Evolutionary conservation across 768 basidiomycete genomes (phyloP).

Genomic region (Hydnomerulius pinastri): DNA sequence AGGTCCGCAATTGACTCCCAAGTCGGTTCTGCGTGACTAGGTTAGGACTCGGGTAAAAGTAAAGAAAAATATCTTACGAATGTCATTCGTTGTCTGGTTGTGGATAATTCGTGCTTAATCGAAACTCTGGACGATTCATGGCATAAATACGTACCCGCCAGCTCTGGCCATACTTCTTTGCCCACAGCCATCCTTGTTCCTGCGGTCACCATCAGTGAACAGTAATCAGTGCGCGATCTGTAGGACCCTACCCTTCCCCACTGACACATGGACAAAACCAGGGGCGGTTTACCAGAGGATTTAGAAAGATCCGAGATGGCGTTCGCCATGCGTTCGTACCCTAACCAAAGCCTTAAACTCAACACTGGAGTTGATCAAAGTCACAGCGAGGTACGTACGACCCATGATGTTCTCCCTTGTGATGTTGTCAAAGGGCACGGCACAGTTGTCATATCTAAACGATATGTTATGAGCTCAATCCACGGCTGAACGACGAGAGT

Average conservation of each 20-base stretch:
- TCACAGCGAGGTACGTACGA: conserved; percentile 36
- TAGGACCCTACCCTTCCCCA: conserved; percentile 58
- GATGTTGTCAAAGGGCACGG: conserved; percentile 58
- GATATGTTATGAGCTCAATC: not conserved
- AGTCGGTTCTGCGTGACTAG: conserved; percentile 33
- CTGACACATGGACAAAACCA: conserved; percentile 64
- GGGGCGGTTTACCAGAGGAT: conserved; percentile 50
- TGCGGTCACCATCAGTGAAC: conserved; percentile 23
- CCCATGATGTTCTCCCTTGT: conserved; percentile 58
- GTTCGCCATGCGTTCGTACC: conserved; percentile 60
- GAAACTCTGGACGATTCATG: not conserved
- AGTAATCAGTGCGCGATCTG: not conserved
- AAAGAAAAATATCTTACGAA: conserved; percentile 30
- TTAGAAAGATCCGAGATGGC: conserved; percentile 54
- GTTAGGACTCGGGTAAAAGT: conserved; percentile 2
- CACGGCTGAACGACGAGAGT: not conserved
- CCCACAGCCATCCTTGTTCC: conserved; percentile 70
- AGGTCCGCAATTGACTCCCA: conserved; percentile 56
- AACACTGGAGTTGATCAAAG: conserved; percentile 1
- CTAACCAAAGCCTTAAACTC: conserved; percentile 32
- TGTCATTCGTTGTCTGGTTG: conserved; percentile 51
- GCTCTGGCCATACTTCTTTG: conserved; percentile 56
- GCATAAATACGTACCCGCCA: conserved; percentile 52
- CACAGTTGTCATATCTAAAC: conserved; percentile 61
- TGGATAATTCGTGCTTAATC: not conserved